Evolutionary conservation across 768 basidiomycete species (phyloP).

Genomic region (Amyloporia xantha): DNA sequence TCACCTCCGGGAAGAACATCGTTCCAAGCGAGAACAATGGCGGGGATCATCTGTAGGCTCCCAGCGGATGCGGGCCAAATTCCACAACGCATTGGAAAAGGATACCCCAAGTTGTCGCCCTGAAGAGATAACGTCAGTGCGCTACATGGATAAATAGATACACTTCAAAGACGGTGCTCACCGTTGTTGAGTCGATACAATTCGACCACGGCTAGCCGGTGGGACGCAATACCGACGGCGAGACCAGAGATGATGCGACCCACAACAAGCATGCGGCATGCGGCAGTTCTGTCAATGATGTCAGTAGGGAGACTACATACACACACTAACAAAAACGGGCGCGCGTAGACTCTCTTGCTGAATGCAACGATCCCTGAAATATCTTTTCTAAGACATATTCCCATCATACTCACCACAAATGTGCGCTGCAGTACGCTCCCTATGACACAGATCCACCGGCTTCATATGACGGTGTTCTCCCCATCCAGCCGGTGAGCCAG

Average conservation of each 20-base stretch:
- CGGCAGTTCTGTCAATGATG: slow-evolving; percentile 58
- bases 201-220: slow-evolving; percentile 64
- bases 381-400: too few relatives aligned
- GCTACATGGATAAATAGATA: not conserved
- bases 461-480: slow-evolving; percentile 57
- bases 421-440: slow-evolving; percentile 71
- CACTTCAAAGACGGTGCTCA: slow-evolving; percentile 4
- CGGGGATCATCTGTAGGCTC: slow-evolving; percentile 76
- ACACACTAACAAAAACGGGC: not conserved
- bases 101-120: slow-evolving; percentile 71
- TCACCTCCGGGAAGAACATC: slow-evolving; percentile 52
- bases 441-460: slow-evolving; percentile 66
- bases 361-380: slow-evolving; percentile 11
- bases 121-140: not conserved
- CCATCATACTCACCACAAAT: slow-evolving; percentile 31
- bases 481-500: slow-evolving; percentile 65
- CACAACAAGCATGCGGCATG: slow-evolving; percentile 64
- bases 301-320: too few relatives aligned
- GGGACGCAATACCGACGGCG: slow-evolving; percentile 61
- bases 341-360: not conserved
- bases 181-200: slow-evolving; percentile 77
- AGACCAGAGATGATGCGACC: slow-evolving; percentile 53
- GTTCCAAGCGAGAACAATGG: slow-evolving; percentile 65
- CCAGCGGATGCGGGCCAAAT: slow-evolving; percentile 79
- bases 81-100: slow-evolving; percentile 70